Evolutionary conservation across 768 basidiomycete species (phyloP).

Genomic region (Mrakia blollopis): DNA sequence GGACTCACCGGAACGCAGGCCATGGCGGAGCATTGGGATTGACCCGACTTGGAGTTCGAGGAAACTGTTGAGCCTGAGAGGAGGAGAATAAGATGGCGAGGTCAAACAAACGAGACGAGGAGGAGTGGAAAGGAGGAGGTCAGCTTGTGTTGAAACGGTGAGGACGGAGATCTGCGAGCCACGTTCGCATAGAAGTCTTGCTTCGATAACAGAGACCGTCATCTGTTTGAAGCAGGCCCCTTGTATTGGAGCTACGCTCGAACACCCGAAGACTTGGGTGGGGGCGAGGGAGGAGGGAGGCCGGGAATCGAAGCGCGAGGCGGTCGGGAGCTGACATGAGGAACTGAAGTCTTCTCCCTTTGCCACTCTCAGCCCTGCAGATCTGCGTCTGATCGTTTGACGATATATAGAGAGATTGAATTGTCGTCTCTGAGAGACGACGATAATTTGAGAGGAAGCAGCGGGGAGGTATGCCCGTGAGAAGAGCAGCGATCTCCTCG

Average conservation of each 20-base stretch:
- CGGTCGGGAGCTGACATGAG: no score
- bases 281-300: background rate
- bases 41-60: constrained; percentile 46
- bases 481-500: no score
- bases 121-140: background rate
- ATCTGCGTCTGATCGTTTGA: background rate
- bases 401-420: background rate
- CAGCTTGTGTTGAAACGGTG: background rate
- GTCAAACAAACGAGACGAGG: constrained; percentile 34
- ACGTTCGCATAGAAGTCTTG: no score
- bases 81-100: background rate
- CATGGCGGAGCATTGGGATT: constrained; percentile 49
- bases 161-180: no score
- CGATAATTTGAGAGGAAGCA: no score
- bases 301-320: no score
- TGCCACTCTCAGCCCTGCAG: background rate
- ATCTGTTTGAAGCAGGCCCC: constrained; percentile 2
- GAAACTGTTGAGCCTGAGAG: constrained; percentile 36
- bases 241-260: background rate
- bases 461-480: no score
- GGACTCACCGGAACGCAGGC: constrained; percentile 42
- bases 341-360: background rate
- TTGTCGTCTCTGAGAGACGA: no score
- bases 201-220: no score
- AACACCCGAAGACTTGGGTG: background rate